A percentile compares a stretch with the other conserved stretches of the same genome.
These are phyloP conservation scores for Lepraria neglecta DNA, from an alignment of 495 filamentous ascomycete genomes.

Conservation along the genomic window DNA sequence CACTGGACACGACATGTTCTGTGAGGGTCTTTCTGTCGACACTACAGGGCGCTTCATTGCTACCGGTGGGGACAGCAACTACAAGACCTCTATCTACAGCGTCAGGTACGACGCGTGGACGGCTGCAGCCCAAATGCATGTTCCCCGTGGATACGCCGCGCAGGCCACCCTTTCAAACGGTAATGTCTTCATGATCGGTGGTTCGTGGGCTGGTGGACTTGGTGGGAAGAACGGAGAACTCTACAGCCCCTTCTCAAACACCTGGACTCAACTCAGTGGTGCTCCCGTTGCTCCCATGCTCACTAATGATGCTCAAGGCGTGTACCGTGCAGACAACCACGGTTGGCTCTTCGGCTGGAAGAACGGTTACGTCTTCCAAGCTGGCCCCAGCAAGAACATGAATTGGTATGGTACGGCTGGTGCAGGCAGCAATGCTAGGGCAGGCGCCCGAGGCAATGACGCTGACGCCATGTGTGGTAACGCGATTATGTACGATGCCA, in stretches of 20 bases:
- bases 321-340: conserved; percentile 50
- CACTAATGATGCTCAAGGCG: conserved; percentile 41
- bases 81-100: conserved; percentile 45
- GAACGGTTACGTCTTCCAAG: conserved; percentile 49
- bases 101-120: conserved; percentile 24
- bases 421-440: conserved; percentile 34
- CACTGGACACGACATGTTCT: conserved; percentile 57
- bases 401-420: conserved; percentile 50
- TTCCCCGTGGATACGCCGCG: conserved; percentile 53
- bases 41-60: conserved; percentile 47
- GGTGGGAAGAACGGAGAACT: conserved; percentile 42
- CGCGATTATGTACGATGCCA: conserved; percentile 53
- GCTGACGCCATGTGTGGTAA: conserved; percentile 49
- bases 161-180: conserved; percentile 49
- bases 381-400: conserved; percentile 50
- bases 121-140: conserved; percentile 35
- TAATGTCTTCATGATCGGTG: conserved; percentile 54
- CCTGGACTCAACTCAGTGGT: conserved; percentile 37
- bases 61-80: conserved; percentile 44
- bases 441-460: conserved; percentile 39
- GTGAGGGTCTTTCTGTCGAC: conserved; percentile 51
- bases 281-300: conserved; percentile 42
- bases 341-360: conserved; percentile 59
- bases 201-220: conserved; percentile 46
- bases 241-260: conserved; percentile 38